Evolutionary conservation across 495 filamentous ascomycete genomes (phyloP).

Genomic region (Bathelium albidoporum): DNA sequence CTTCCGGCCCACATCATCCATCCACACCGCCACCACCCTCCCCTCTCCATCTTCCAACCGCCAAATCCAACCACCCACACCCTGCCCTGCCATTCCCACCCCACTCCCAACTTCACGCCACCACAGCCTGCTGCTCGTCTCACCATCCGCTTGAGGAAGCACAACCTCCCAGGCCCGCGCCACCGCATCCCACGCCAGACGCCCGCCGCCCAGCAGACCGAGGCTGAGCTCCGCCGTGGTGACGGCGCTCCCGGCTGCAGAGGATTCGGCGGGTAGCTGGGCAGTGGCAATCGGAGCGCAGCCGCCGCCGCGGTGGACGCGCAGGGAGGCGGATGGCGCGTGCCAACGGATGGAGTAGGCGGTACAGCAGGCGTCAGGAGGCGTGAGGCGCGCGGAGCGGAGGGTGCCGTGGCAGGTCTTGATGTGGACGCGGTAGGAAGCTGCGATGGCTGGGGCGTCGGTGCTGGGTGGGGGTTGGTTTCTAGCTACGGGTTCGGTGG

Average conservation of each 20-base stretch:
- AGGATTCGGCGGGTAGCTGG: not conserved
- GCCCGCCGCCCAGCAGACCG: not conserved
- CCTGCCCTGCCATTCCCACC: not conserved
- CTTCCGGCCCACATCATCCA: not conserved
- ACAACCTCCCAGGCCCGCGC: not conserved
- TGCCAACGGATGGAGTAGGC: not conserved
- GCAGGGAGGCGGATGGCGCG: not conserved
- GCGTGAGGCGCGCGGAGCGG: not conserved
- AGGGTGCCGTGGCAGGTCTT: not conserved
- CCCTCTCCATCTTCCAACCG: not conserved
- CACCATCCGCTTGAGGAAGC: not conserved
- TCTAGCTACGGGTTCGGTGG: not conserved
- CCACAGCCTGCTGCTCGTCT: not conserved
- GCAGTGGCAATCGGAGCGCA: not conserved
- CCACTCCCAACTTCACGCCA: not conserved
- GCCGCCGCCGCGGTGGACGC: not conserved
- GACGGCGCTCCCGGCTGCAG: not conserved
- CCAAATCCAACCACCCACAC: not conserved
- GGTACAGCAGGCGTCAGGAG: not conserved
- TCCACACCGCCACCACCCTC: not conserved
- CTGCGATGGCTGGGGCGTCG: not conserved
- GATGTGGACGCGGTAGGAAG: conserved; percentile 1
- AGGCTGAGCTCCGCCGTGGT: not conserved
- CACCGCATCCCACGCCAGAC: not conserved
- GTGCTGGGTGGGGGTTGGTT: not conserved